Evolutionary conservation across 2,329 filamentous ascomycete species (phyloP).

Genomic region (Aureobasidium uvarum): DNA sequence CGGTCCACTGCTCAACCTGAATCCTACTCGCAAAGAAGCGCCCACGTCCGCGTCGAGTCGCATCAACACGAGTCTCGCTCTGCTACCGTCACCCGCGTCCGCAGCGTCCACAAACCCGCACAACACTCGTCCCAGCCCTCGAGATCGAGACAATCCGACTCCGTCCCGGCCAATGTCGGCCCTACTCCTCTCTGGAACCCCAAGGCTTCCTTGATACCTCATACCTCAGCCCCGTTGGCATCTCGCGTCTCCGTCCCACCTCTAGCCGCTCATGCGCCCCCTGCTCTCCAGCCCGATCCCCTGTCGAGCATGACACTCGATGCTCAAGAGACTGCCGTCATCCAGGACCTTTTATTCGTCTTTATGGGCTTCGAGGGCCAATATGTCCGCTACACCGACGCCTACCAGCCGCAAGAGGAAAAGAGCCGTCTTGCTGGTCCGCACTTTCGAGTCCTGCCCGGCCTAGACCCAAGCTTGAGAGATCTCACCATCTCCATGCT

Average conservation of each 20-base stretch:
- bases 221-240: slow-evolving; percentile 69
- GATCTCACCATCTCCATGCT: slow-evolving; percentile 87
- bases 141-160: slow-evolving; percentile 16
- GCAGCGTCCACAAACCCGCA: slow-evolving; percentile 41
- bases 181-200: slow-evolving; percentile 64
- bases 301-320: slow-evolving; percentile 72
- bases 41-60: slow-evolving; percentile 39
- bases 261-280: slow-evolving; percentile 64
- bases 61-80: slow-evolving; percentile 41
- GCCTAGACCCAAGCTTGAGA: slow-evolving; percentile 85
- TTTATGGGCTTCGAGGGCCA: slow-evolving; percentile 99
- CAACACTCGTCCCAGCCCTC: slow-evolving; percentile 31
- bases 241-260: slow-evolving; percentile 63
- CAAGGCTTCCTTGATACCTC: slow-evolving; percentile 69
- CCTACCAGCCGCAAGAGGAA: slow-evolving; percentile 80
- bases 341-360: slow-evolving; percentile 89
- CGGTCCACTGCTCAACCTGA: slow-evolving; percentile 31
- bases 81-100: slow-evolving; percentile 38
- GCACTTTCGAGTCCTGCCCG: slow-evolving; percentile 72
- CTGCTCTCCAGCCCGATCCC: slow-evolving; percentile 63
- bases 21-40: slow-evolving; percentile 2
- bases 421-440: slow-evolving; percentile 84
- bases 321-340: slow-evolving; percentile 78
- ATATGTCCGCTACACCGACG: slow-evolving; percentile 82
- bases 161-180: background rate